Conservation (phyloP, 1,139 yeast species). For the Groenewaldozyma auringiensis region DNA sequence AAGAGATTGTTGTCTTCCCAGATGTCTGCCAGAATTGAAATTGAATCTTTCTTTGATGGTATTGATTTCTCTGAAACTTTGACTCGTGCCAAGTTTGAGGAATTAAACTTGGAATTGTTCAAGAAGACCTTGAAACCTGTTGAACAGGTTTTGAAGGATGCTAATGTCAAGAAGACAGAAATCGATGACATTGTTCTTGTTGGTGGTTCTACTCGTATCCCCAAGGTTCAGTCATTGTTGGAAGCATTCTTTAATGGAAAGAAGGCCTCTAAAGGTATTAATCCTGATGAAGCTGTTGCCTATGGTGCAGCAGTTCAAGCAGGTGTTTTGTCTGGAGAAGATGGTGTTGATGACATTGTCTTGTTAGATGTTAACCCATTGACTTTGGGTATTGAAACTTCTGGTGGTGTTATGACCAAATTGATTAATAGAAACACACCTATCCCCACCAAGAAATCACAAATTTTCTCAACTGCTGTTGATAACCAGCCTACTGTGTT, state of each 20-base stretch:
- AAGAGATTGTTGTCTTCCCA: constrained; percentile 90
- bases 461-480: constrained; percentile 93
- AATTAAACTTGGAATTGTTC: constrained; percentile 78
- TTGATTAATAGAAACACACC: constrained; percentile 95
- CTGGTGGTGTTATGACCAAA: constrained; percentile 97
- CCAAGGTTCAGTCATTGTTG: constrained; percentile 87
- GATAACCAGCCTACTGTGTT: constrained; percentile 96
- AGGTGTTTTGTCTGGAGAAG: constrained; percentile 88
- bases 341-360: constrained; percentile 73
- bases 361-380: constrained; percentile 90
- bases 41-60: constrained; percentile 93
- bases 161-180: constrained; percentile 73
- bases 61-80: constrained; percentile 88
- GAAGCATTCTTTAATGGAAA: constrained; percentile 86
- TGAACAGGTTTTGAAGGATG: constrained; percentile 84
- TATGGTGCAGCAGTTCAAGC: constrained; percentile 98
- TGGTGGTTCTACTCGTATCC: constrained; percentile 98
- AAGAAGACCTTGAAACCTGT: constrained; percentile 89
- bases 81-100: constrained; percentile 94
- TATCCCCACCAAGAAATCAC: constrained; percentile 94
- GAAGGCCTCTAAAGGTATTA: constrained; percentile 91
- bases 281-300: constrained; percentile 97
- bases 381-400: constrained; percentile 92
- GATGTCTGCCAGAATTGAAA: constrained; percentile 84
- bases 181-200: constrained; percentile 89